Base-by-base conservation (phyloP, 768 basidiomycete species). In the Porphyrellus cyaneotinctus region DNA sequence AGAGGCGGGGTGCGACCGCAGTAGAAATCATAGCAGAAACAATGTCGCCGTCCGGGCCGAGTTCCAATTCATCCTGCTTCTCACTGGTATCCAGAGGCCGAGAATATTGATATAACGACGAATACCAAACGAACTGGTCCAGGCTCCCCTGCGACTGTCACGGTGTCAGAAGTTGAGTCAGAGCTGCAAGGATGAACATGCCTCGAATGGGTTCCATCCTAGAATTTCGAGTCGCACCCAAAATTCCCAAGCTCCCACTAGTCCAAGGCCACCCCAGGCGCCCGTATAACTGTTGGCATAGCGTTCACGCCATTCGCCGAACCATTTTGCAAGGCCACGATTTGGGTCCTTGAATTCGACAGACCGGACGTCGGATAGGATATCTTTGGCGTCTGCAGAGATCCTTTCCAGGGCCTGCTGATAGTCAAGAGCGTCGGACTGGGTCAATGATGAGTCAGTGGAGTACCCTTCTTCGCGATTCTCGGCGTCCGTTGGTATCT, bases 161-260 rank as follows among this genome's bases (percentile, higher is more conserved):
- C 28, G 33, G 30, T 50, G 44, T 62, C 28, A 63, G 46, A 22
- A 37, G 18, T 6, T 18, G 20, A 24, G 35, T 30, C 33, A 31
- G 30, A 49, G 33, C 26, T 31, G 23, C 18, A 41, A 35, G 23
- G 46, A 33, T 1, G 17, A 35, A 72, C 78, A 57, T 62, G 88
- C 92, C 72, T 88, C 80, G 22, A 95, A 75, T 42, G 88, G 91
- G 66, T 93, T 83, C 95, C 95, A 97, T 4, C 86, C 88, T 12
- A 91, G 71, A 57, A 85, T 77, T 71, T 97, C 94, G 52, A 92
- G 72, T 50, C 92, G 76, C n/a, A 83, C 83, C 91, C 91, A 95
- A 67, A 94, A 95, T 68, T 94, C 93, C 92, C 93, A 95, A 43
- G 90, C 89, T 45, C 85, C 85, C 2, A 95, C 84, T 38, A 93